These are phyloP conservation scores for Chondrostereum purpureum DNA, from an alignment of 1,284 basidiomycete genomes.

Conservation along the genomic window DNA sequence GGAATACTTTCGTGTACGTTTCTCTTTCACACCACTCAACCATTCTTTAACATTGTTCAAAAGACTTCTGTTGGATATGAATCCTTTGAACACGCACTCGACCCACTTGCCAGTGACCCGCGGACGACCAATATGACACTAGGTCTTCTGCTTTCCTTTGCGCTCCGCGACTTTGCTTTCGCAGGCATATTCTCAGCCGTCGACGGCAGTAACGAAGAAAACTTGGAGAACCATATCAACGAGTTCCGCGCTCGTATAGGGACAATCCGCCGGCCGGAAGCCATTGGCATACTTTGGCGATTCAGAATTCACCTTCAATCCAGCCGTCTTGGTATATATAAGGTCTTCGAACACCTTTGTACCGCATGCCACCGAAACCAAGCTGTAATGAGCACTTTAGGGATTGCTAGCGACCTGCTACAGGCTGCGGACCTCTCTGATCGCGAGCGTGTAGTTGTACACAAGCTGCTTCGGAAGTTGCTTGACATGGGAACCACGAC, in stretches of 20 bases:
- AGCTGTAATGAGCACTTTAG: constrained; percentile 52
- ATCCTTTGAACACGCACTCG: constrained; percentile 50
- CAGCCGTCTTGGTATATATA: constrained; percentile 48
- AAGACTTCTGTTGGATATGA: constrained; percentile 64
- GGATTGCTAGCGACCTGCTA: constrained; percentile 50
- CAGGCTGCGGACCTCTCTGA: constrained; percentile 30
- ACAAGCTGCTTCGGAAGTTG: constrained; percentile 55
- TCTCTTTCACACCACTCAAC: constrained; percentile 1
- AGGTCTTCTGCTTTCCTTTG: constrained; percentile 58
- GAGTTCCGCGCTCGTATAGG: constrained; percentile 31
- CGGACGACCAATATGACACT: constrained; percentile 45
- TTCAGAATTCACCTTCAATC: constrained; percentile 28
- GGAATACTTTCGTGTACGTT: constrained; percentile 60
- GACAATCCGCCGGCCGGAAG: constrained; percentile 47
- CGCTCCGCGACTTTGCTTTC: constrained; percentile 55
- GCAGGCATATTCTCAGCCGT: constrained; percentile 44
- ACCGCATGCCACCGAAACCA: constrained; percentile 60
- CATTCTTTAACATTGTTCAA: background rate
- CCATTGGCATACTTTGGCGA: constrained; percentile 50
- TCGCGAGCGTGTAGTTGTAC: constrained; percentile 47
- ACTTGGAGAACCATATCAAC: constrained; percentile 33
- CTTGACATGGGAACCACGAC: constrained; percentile 68
- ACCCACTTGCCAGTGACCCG: constrained; percentile 40
- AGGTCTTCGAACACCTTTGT: constrained; percentile 55
- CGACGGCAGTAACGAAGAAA: constrained; percentile 29